Evolutionary conservation across 768 basidiomycete species (phyloP).

Genomic region (Mycena rebaudengoi): DNA sequence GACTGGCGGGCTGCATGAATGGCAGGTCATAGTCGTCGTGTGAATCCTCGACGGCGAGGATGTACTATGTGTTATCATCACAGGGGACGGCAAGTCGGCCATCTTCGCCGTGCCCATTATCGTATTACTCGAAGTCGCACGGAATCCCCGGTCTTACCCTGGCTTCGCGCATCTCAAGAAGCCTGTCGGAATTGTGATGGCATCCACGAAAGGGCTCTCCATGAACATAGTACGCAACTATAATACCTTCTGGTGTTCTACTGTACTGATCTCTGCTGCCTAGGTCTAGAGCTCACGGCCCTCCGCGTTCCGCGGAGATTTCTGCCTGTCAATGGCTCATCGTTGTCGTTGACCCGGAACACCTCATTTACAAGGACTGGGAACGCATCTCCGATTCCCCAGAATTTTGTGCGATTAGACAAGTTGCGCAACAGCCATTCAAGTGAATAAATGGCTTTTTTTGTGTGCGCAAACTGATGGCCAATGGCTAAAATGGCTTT

Average conservation of each 20-base stretch:
- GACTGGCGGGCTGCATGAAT: no score
- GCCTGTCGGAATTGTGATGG: neutral
- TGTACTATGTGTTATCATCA: no score
- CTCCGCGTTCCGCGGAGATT: neutral
- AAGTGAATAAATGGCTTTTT: no score
- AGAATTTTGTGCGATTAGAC: neutral
- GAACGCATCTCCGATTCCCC: neutral
- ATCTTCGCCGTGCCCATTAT: neutral
- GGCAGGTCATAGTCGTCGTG: no score
- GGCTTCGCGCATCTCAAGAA: neutral
- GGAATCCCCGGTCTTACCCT: neutral
- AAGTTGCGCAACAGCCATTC: no score
- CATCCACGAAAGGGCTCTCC: neutral
- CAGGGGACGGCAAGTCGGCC: no score
- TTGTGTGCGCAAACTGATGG: no score
- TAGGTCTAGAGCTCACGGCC: neutral
- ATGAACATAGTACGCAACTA: neutral
- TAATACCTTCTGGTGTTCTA: neutral
- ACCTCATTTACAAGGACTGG: conserved; percentile 2
- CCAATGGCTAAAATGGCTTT: no score
- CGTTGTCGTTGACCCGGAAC: conserved; percentile 5
- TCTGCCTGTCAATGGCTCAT: neutral
- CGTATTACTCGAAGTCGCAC: neutral
- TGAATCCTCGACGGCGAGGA: no score
- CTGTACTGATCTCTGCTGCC: neutral